Percentiles rank a stretch among this genome's conserved stretches.
phyloP scores from a whole-genome alignment of 768 basidiomycete species.

The Hypsizygus marmoreus region DNA sequence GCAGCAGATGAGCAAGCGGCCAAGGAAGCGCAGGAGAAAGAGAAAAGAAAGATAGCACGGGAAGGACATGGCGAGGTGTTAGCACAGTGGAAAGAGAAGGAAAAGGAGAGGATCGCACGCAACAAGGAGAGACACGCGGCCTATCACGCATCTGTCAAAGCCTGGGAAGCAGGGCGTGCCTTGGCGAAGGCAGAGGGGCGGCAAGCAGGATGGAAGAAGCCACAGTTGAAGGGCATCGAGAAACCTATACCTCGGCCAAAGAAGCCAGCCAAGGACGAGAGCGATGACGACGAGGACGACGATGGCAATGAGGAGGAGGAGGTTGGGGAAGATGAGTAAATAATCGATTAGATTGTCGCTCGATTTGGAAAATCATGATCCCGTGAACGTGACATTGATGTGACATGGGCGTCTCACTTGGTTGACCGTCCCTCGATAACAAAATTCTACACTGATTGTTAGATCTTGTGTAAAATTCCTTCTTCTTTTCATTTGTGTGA shows the following conservation, averaged over 20 bases:
- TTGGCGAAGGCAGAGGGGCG: neutral
- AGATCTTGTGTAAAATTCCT: no score
- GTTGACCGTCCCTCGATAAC: no score
- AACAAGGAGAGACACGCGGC: slow-evolving; percentile 2
- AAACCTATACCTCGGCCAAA: neutral
- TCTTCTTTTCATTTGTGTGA: no score
- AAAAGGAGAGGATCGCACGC: slow-evolving; percentile 12
- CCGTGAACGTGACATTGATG: no score
- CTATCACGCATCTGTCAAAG: slow-evolving; percentile 3
- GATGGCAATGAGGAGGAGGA: neutral
- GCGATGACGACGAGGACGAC: neutral
- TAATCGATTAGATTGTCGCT: no score
- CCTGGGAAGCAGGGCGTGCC: slow-evolving; percentile 2
- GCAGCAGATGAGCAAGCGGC: slow-evolving; percentile 9
- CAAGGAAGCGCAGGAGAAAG: slow-evolving; percentile 11
- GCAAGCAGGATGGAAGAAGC: neutral
- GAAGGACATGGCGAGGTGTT: slow-evolving; percentile 10
- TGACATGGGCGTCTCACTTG: no score
- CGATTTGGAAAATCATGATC: no score
- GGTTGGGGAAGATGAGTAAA: neutral
- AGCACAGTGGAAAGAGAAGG: slow-evolving; percentile 20
- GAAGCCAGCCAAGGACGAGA: neutral
- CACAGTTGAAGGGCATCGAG: neutral
- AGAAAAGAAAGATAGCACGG: slow-evolving; percentile 9
- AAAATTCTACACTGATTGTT: no score